Conservation (phyloP, 1,139 yeast genomes). For the Pichia sorboxylosa region DNA sequence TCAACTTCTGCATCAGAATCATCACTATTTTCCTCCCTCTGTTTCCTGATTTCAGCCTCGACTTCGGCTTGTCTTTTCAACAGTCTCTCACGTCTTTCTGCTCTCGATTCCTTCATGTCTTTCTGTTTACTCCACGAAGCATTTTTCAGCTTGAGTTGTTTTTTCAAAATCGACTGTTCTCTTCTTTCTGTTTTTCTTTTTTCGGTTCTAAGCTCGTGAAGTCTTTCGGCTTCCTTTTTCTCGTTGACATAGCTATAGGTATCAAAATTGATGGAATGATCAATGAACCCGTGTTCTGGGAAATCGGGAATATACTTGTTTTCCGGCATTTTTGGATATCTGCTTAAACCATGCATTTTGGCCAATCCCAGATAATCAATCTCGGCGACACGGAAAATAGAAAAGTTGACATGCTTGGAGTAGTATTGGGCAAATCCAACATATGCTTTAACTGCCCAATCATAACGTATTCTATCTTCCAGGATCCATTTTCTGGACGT, state of each 20-base stretch:
- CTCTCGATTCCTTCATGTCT: slow-evolving; percentile 52
- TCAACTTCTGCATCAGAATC: slow-evolving; percentile 48
- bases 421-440: slow-evolving; percentile 79
- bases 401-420: slow-evolving; percentile 80
- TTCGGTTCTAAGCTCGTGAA: slow-evolving; percentile 43
- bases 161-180: slow-evolving; percentile 35
- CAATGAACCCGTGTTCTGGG: slow-evolving; percentile 67
- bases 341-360: slow-evolving; percentile 62
- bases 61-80: slow-evolving; percentile 52
- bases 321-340: slow-evolving; percentile 95
- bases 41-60: slow-evolving; percentile 42
- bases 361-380: slow-evolving; percentile 69
- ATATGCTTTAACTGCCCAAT: slow-evolving; percentile 64
- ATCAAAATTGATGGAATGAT: slow-evolving; percentile 51
- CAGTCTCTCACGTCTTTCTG: slow-evolving; percentile 52
- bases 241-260: slow-evolving; percentile 51
- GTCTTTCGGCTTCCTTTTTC: slow-evolving; percentile 51
- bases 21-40: slow-evolving; percentile 22
- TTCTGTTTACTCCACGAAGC: slow-evolving; percentile 72
- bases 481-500: slow-evolving; percentile 47
- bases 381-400: slow-evolving; percentile 67
- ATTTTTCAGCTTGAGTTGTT: slow-evolving; percentile 40
- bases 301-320: slow-evolving; percentile 37
- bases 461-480: slow-evolving; percentile 69
- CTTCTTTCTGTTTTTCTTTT: slow-evolving; percentile 25